Percentiles rank a stretch among this genome's conserved stretches.
Evolutionary conservation across 768 basidiomycete genomes (phyloP).

Genomic region (Austroboletus festivus): DNA sequence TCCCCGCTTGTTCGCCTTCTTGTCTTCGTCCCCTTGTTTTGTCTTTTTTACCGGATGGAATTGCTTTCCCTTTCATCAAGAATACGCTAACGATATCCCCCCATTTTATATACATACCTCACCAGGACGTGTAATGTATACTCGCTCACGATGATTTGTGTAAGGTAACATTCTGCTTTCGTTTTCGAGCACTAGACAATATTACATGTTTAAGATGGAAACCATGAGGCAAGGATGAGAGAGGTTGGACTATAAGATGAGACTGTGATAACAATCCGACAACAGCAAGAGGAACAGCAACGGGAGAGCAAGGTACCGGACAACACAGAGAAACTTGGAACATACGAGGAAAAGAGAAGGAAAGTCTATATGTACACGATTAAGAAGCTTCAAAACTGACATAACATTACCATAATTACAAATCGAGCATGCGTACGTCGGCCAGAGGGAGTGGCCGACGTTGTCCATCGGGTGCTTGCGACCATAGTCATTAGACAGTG

Average conservation of each 20-base stretch:
- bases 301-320: conserved; percentile 2
- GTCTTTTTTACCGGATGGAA: conserved; percentile 16
- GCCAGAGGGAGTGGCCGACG: conserved; percentile 30
- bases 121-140: conserved; percentile 22
- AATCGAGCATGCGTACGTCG: conserved; percentile 31
- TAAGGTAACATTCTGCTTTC: conserved; percentile 8
- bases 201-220: conserved; percentile 12
- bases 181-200: conserved; percentile 1
- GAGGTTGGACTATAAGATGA: background rate
- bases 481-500: no score
- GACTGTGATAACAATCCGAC: background rate
- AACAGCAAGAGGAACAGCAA: background rate
- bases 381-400: no score
- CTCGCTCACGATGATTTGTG: conserved; percentile 12
- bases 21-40: no score
- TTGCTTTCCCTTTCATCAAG: conserved; percentile 6
- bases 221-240: background rate
- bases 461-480: conserved; percentile 33
- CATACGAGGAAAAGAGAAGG: background rate
- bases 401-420: conserved; percentile 9
- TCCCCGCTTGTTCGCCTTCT: background rate
- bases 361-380: background rate
- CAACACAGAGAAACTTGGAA: background rate
- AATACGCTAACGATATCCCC: conserved; percentile 17
- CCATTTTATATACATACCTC: conserved; percentile 23